Conservation (phyloP, 306 rosid species). For the Acacia confusa region DNA sequence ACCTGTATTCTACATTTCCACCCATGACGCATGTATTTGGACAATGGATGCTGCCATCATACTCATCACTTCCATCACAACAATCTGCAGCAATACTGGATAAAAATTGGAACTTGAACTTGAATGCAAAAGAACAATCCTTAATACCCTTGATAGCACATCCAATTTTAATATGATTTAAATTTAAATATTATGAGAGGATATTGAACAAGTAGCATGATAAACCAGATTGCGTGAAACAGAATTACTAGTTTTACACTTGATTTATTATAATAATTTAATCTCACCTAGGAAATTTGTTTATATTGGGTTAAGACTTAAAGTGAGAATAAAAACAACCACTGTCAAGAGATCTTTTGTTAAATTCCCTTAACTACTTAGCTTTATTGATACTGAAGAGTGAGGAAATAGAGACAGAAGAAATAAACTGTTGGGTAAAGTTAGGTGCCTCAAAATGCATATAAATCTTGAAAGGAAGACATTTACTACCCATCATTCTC, state of each 20-base stretch:
- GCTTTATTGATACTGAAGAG: background rate
- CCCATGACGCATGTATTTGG: slow-evolving; percentile 86
- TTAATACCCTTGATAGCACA: background rate
- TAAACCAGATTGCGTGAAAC: background rate
- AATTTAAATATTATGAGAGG: background rate
- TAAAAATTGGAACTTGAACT: slow-evolving; percentile 30
- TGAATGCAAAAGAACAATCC: slow-evolving; percentile 3
- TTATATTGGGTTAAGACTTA: slow-evolving; percentile 2
- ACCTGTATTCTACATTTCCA: slow-evolving; percentile 53
- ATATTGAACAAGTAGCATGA: background rate
- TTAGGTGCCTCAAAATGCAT: background rate
- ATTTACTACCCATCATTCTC: background rate
- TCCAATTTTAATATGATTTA: background rate
- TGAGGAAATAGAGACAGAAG: background rate
- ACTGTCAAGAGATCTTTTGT: slow-evolving; percentile 5
- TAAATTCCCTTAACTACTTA: background rate
- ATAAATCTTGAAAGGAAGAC: slow-evolving; percentile 8
- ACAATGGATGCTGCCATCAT: slow-evolving; percentile 63
- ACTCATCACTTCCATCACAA: slow-evolving; percentile 83
- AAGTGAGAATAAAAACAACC: slow-evolving; percentile 1
- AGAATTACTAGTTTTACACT: background rate
- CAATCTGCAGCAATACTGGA: slow-evolving; percentile 49
- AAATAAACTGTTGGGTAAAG: background rate
- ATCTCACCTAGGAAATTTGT: background rate
- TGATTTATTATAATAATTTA: background rate